Percentiles rank a stretch among this genome's conserved stretches.
phyloP scores from a whole-genome alignment of 495 filamentous ascomycete species.

The Jackrogersella multiformis region DNA sequence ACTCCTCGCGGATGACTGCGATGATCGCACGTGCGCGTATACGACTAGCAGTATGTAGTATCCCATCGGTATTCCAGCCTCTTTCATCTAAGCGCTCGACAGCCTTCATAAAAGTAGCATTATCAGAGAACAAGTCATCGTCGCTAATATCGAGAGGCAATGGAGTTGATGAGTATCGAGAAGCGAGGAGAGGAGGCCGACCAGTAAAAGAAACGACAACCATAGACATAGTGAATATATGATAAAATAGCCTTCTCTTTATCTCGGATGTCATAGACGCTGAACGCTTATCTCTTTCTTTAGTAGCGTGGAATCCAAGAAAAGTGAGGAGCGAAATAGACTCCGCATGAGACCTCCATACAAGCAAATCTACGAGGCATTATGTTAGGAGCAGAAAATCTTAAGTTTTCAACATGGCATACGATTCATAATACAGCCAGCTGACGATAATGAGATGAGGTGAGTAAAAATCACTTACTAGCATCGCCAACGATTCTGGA shows the following conservation, averaged over 20 bases:
- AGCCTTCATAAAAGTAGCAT: slow-evolving; percentile 52
- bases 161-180: slow-evolving; percentile 63
- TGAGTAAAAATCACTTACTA: slow-evolving; percentile 50
- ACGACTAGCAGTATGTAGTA: slow-evolving; percentile 52
- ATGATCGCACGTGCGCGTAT: slow-evolving; percentile 62
- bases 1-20: slow-evolving; percentile 62
- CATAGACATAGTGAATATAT: slow-evolving; percentile 64
- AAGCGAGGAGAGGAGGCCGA: slow-evolving; percentile 64
- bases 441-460: not conserved
- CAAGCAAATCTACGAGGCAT: slow-evolving; percentile 44
- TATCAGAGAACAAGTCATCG: slow-evolving; percentile 57
- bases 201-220: slow-evolving; percentile 63
- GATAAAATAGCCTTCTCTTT: slow-evolving; percentile 59
- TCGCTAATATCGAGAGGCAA: slow-evolving; percentile 68
- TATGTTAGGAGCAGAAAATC: not conserved
- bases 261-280: slow-evolving; percentile 28
- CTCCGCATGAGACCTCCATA: slow-evolving; percentile 65
- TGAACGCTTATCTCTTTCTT: slow-evolving; percentile 53
- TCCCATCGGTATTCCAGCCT: slow-evolving; percentile 63
- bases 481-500: slow-evolving; percentile 62
- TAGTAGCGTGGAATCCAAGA: slow-evolving; percentile 63
- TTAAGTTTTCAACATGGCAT: no score
- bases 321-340: slow-evolving; percentile 63
- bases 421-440: not conserved
- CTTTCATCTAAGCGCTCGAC: slow-evolving; percentile 57